phyloP scores from a whole-genome alignment of 148 eudicot genomes.

The Vaccinium myrtillus region DNA sequence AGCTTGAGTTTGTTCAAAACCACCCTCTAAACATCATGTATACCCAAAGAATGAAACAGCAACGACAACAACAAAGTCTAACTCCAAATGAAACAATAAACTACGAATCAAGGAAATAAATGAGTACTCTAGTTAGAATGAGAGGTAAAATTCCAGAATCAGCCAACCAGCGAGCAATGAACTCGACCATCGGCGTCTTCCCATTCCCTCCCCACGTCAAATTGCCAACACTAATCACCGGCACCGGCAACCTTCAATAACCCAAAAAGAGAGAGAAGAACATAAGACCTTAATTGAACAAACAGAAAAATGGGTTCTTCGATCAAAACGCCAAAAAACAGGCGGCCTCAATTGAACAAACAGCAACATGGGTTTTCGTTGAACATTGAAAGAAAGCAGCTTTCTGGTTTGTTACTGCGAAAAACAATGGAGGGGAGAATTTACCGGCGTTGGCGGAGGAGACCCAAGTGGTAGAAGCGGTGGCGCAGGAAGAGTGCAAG shows the following conservation, averaged over 20 bases:
- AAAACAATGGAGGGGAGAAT: background rate
- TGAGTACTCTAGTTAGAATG: conserved; percentile 78
- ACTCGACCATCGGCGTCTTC: conserved; percentile 98
- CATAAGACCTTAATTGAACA: background rate
- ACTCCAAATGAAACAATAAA: conserved; percentile 2
- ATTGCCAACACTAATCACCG: conserved; percentile 93
- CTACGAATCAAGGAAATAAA: background rate
- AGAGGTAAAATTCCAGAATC: conserved; percentile 70
- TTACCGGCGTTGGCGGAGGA: conserved; percentile 55
- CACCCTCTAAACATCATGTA: background rate
- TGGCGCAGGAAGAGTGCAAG: conserved; percentile 56
- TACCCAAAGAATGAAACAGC: background rate
- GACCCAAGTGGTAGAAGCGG: conserved; percentile 37
- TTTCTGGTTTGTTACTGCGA: background rate
- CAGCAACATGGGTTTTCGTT: background rate
- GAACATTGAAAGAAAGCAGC: background rate
- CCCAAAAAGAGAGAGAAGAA: conserved; percentile 3
- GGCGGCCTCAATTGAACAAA: background rate
- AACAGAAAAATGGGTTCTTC: background rate
- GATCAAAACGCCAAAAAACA: background rate
- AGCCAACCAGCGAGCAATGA: conserved; percentile 59
- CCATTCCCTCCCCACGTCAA: conserved; percentile 99
- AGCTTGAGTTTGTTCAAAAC: background rate
- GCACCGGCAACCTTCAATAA: conserved; percentile 68
- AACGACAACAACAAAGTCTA: conserved; percentile 5